phyloP scores from a whole-genome alignment of 2,329 filamentous ascomycete genomes.

The Stemphylium vesicarium region DNA sequence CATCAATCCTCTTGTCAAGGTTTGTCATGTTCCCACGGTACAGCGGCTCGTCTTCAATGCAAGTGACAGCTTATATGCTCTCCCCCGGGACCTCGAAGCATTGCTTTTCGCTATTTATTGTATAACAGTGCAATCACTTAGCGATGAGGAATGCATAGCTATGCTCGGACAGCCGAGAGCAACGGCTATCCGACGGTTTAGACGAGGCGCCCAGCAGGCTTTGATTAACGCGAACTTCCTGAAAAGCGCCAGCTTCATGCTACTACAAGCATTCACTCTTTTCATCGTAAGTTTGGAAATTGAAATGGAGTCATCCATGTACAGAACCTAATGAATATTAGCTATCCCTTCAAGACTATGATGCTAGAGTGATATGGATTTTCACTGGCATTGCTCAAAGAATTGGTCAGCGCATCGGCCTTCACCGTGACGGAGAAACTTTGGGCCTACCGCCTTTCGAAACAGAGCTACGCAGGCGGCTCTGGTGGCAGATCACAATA shows the following conservation, averaged over 20 bases:
- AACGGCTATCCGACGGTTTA: slow-evolving; percentile 60
- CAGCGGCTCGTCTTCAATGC: slow-evolving; percentile 67
- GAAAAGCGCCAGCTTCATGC: slow-evolving; percentile 67
- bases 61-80: slow-evolving; percentile 60
- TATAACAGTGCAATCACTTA: slow-evolving; percentile 56
- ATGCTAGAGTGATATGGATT: too few species aligned
- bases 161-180: slow-evolving; percentile 63
- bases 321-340: too few species aligned
- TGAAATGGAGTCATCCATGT: too few species aligned
- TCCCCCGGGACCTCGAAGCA: slow-evolving; percentile 66
- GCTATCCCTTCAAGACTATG: too few species aligned
- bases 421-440: too few species aligned
- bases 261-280: slow-evolving; percentile 71
- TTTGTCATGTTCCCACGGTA: slow-evolving; percentile 35
- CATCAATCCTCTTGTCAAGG: slow-evolving; percentile 38
- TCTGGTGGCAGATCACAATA: too few species aligned
- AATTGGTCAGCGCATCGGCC: too few species aligned
- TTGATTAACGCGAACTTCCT: slow-evolving; percentile 72
- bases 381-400: too few species aligned
- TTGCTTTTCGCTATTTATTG: slow-evolving; percentile 44
- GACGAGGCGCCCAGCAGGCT: slow-evolving; percentile 67
- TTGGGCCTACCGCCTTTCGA: too few species aligned
- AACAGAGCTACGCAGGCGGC: too few species aligned
- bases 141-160: slow-evolving; percentile 60
- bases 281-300: slow-evolving; percentile 47